A percentile compares a stretch with the other conserved stretches of the same genome.
phyloP scores from a whole-genome alignment of 73 alveolate species.

The Blepharisma japonicum region DNA sequence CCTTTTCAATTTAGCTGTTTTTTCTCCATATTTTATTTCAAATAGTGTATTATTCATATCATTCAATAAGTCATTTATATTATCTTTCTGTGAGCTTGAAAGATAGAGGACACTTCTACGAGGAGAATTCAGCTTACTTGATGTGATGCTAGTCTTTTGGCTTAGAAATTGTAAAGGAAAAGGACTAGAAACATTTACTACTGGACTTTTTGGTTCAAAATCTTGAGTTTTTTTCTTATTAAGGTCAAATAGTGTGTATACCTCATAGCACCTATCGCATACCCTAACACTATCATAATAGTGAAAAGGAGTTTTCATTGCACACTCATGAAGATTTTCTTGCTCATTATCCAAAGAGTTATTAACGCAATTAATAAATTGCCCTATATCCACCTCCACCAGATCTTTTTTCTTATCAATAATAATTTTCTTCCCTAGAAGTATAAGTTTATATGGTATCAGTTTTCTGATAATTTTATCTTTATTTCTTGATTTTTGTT shows the following conservation, averaged over 20 bases:
- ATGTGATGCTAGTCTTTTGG: too few species aligned
- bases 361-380: background rate
- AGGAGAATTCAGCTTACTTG: too few species aligned
- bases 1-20: background rate
- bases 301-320: slow-evolving; percentile 19
- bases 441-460: background rate
- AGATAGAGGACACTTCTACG: too few species aligned
- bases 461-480: background rate
- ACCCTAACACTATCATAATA: slow-evolving; percentile 11
- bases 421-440: slow-evolving; percentile 8
- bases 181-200: background rate
- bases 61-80: slow-evolving; percentile 6
- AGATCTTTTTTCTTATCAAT: background rate
- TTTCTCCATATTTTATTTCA: background rate
- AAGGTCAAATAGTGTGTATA: background rate
- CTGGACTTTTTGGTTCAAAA: background rate
- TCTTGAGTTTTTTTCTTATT: background rate
- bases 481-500: background rate
- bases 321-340: background rate
- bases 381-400: background rate
- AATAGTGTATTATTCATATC: background rate
- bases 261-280: background rate
- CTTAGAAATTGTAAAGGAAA: too few species aligned
- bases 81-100: background rate
- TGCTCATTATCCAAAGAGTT: background rate